These are phyloP conservation scores for Perilla frutescens DNA, from an alignment of 257 asterid genomes.

Conservation along the genomic window DNA sequence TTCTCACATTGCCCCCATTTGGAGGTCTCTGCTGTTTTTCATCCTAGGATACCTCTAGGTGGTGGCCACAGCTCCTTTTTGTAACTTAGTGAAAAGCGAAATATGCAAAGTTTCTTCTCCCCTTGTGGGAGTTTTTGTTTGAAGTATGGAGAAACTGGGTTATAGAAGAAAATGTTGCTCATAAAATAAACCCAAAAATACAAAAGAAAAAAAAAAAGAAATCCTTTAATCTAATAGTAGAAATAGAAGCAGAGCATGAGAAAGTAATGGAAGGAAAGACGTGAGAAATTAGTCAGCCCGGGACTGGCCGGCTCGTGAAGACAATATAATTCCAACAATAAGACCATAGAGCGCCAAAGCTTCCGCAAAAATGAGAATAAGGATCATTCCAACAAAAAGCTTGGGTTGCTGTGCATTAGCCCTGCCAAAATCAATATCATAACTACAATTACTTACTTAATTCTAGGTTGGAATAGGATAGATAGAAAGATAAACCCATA, in stretches of 20 bases:
- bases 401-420: conserved; percentile 79
- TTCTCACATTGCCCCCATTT: conserved; percentile 69
- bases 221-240: conserved; percentile 20
- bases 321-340: conserved; percentile 73
- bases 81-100: neutral
- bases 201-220: neutral
- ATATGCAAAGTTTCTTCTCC: too few species aligned
- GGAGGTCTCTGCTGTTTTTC: conserved; percentile 57
- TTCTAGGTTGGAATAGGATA: too few species aligned
- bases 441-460: too few species aligned
- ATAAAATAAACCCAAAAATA: neutral
- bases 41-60: conserved; percentile 73
- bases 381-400: conserved; percentile 83
- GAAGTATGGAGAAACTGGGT: too few species aligned
- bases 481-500: too few species aligned
- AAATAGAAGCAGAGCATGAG: neutral
- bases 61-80: conserved; percentile 75
- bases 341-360: conserved; percentile 79
- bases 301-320: conserved; percentile 80
- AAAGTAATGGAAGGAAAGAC: conserved; percentile 21
- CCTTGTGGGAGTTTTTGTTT: too few species aligned
- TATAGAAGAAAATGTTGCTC: neutral
- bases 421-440: conserved; percentile 42
- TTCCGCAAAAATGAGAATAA: conserved; percentile 77
- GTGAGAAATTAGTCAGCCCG: conserved; percentile 56